Base-by-base conservation (phyloP, 2,329 filamentous ascomycete genomes). In the Pseudogymnoascus sp. region DNA sequence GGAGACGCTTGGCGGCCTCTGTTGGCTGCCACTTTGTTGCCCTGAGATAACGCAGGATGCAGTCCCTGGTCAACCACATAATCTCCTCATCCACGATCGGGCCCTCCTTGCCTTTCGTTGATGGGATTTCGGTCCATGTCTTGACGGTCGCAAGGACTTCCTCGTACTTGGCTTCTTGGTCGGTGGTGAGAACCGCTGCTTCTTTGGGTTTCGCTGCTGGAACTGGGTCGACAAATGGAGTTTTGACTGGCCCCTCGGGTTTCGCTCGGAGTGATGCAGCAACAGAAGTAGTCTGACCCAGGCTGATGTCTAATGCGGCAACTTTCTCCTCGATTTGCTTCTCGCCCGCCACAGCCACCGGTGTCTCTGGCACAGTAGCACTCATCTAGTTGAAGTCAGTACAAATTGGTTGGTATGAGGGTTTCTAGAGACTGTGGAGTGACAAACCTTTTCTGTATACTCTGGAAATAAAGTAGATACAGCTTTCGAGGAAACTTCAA, bases 31-130 rank as follows among this genome's bases (percentile, higher is more conserved):
- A 99, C 77, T 96, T 97, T 39, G 92, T 93, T 19, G 95, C 95
- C 65, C 93, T 89, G 31, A 99, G 86, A 75, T 96, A 99, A 70
- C 95, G 90, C 43, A 97, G 82, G 14, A 99, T 83, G 74, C 93
- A 98, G 75, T 99, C 95, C 68, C 87, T 86, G 11, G 93, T 96
- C 69, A 99, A 83, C 87, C 92, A 99, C 79, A 95, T 86, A 72
- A 86, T 89, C 78, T 99, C 95, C 61, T 81, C 79, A 65, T 96
- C 92, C 61, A 85, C 87, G 65, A 98, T 78, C 1, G 90, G 86
- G 2, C 85, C 84, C 7, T 75, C 82, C 66, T 79, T 79, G 63
- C 79, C 79, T 67, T 84, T 80, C 19, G 86, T 85, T 43, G 84
- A 84, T 36, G 85, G 86, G 25, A 96, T 78, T 8, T 86, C 85